These are phyloP conservation scores for Talaromyces sp. DNA, from an alignment of 2,329 filamentous ascomycete genomes.

Conservation along the genomic window DNA sequence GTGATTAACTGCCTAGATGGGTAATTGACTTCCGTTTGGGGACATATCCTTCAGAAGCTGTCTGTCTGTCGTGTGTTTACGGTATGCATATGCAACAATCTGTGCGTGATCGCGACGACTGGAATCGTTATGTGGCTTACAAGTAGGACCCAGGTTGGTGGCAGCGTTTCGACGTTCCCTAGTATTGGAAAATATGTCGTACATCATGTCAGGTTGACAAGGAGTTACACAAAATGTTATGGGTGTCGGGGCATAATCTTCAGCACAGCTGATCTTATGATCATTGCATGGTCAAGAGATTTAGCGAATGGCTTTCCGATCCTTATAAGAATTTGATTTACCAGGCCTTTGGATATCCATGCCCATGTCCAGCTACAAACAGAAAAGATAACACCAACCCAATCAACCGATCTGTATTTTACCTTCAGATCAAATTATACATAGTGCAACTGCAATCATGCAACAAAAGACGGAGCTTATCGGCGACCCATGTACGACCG, in stretches of 20 bases:
- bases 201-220: background rate
- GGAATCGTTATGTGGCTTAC: background rate
- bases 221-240: background rate
- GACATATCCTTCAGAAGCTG: background rate
- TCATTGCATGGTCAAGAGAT: background rate
- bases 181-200: background rate
- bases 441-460: background rate
- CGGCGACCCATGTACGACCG: slow-evolving; percentile 73
- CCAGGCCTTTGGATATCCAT: background rate
- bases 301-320: background rate
- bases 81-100: background rate
- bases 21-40: background rate
- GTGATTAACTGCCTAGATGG: slow-evolving; percentile 2
- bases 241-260: background rate
- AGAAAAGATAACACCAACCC: background rate
- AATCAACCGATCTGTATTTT: background rate
- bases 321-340: background rate
- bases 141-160: background rate
- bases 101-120: background rate
- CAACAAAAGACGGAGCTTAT: background rate
- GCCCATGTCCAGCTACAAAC: background rate
- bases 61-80: background rate
- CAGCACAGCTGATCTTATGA: background rate
- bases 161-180: background rate
- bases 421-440: background rate